These are phyloP conservation scores for Aspergillus cristatus DNA, from an alignment of 495 filamentous ascomycete species.

Conservation along the genomic window DNA sequence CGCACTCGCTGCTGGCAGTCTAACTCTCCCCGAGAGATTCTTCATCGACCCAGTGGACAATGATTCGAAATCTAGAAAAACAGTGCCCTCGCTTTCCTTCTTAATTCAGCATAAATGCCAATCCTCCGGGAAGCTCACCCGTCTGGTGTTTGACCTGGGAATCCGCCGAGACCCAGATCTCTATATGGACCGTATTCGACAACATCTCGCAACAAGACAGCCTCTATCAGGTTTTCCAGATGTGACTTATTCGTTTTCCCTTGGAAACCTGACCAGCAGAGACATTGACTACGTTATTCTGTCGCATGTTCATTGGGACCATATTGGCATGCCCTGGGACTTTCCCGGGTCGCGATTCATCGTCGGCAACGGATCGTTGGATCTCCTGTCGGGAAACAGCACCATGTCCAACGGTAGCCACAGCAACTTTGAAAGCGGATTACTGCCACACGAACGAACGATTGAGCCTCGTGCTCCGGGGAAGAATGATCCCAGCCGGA, in stretches of 20 bases:
- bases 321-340: constrained; percentile 30
- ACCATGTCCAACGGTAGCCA: constrained; percentile 19
- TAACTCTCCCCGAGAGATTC: constrained; percentile 31
- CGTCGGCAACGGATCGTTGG: constrained; percentile 25
- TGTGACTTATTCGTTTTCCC: constrained; percentile 19
- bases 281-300: constrained; percentile 33
- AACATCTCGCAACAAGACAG: constrained; percentile 23
- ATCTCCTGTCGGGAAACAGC: constrained; percentile 15
- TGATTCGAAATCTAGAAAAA: constrained; percentile 11
- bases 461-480: constrained; percentile 24
- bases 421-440: constrained; percentile 27
- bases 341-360: constrained; percentile 26
- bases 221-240: constrained; percentile 25
- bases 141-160: constrained; percentile 34
- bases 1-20: constrained; percentile 12
- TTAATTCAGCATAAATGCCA: constrained; percentile 28
- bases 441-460: constrained; percentile 23
- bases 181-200: constrained; percentile 24
- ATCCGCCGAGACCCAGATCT: constrained; percentile 18
- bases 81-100: constrained; percentile 24
- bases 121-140: constrained; percentile 11
- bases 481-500: too few species aligned
- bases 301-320: constrained; percentile 38
- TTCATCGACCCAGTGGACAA: constrained; percentile 24
- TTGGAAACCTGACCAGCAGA: constrained; percentile 17